Base-by-base conservation (phyloP, 2,329 filamentous ascomycete genomes). In the Huntiella abstrusa region DNA sequence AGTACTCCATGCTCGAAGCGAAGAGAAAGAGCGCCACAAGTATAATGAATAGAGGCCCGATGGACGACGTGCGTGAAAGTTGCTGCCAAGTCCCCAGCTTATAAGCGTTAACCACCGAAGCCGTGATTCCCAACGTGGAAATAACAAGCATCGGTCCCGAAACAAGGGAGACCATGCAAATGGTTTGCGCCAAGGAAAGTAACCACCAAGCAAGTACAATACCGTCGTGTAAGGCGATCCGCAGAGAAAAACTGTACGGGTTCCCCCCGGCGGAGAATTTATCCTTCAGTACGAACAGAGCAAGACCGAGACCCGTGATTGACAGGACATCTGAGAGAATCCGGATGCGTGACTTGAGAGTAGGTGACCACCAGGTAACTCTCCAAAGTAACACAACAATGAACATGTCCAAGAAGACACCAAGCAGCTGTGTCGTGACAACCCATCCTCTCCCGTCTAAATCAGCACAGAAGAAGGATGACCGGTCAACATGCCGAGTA, bases 391-490 rank as follows among this genome's bases (percentile, higher is more conserved):
- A 55, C n/a, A 70, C 54, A 15, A 68, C 53, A 44, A 72, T 65
- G 35, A 57, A 47, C 5, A 64, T 62, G 52, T 75, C 70, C 4
- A 70, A 57, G 16, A 63, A 49, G 13, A 73, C 54, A 0, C 67
- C 66, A 1, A 62, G 13, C 41, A 63, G 50, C 50, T 73, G 71
- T 5, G 67, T 52, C n/a, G 59, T 51, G 1, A 66, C 51, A 1
- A 65, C 57, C 13, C 55, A 55, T 4, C 56, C 53, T 3, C 56
- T 56, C 43, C 58, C 62, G 46, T 71, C 69, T 11, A 62, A 50
- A 3, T 59, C 52, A 13, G 70, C 67, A 53, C 71, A 75, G 47
- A 72, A 64, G 48, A 67, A 71, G 0, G 67, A 70, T 10, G 70
- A 73, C n/a, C 54, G 57, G 13, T 56, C 54, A 3, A 59, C 58